phyloP scores from a whole-genome alignment of 345 rosid species.

The Brassica incana region DNA sequence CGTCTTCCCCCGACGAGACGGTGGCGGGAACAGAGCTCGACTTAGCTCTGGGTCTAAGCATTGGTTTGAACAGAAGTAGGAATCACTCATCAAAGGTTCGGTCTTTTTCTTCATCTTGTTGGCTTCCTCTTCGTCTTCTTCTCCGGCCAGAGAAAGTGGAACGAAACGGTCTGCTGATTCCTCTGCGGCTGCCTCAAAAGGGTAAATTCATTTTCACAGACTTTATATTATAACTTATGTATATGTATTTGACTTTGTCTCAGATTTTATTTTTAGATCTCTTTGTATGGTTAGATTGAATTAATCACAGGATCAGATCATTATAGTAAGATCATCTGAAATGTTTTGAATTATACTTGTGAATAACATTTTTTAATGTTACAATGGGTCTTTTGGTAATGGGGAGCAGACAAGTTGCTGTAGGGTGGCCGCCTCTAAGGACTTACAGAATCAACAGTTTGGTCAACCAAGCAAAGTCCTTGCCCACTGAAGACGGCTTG shows the following conservation, averaged over 20 bases:
- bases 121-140: constrained; percentile 54
- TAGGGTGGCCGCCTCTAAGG: constrained; percentile 96
- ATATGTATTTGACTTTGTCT: not conserved
- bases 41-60: constrained; percentile 49
- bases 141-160: constrained; percentile 53
- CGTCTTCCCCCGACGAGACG: constrained; percentile 61
- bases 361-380: not conserved
- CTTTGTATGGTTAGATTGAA: not conserved
- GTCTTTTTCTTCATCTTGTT: constrained; percentile 35
- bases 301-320: not conserved
- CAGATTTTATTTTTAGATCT: not conserved
- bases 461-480: constrained; percentile 65
- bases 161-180: constrained; percentile 71
- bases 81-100: constrained; percentile 30
- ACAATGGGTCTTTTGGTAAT: not conserved
- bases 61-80: constrained; percentile 28
- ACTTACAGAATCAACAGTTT: constrained; percentile 78
- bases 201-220: constrained; percentile 42
- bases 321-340: not conserved
- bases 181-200: constrained; percentile 41
- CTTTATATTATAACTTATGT: not conserved
- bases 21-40: constrained; percentile 64
- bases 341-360: not conserved
- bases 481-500: constrained; percentile 46
- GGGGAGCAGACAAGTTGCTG: constrained; percentile 59